Evolutionary conservation across 345 rosid genomes (phyloP).

Genomic region (Ceriops decandra): DNA sequence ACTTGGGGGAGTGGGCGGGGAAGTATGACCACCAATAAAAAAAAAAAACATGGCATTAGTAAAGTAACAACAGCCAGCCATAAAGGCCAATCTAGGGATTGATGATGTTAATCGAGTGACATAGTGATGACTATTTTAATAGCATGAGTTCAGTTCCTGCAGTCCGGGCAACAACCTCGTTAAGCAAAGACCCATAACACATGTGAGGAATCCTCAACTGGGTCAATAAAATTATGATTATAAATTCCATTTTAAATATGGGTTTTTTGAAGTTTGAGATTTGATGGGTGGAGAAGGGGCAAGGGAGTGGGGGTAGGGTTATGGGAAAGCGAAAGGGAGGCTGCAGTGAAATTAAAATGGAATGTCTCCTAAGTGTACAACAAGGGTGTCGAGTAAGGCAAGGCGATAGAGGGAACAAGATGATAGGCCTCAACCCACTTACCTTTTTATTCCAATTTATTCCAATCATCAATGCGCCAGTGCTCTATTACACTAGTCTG

Average conservation of each 20-base stretch:
- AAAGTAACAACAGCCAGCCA: not conserved
- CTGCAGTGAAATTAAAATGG: constrained; percentile 16
- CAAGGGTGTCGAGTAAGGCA: constrained; percentile 13
- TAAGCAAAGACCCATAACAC: not conserved
- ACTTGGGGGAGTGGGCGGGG: constrained; percentile 40
- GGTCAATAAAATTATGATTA: constrained; percentile 7
- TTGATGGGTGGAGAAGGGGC: constrained; percentile 20
- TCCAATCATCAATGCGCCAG: not conserved
- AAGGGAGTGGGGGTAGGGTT: not conserved
- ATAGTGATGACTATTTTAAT: constrained; percentile 7
- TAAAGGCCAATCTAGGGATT: constrained; percentile 37
- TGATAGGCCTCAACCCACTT: not conserved
- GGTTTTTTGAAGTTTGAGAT: not conserved
- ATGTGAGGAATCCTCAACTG: not conserved
- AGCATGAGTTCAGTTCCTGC: constrained; percentile 27
- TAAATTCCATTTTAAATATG: not conserved
- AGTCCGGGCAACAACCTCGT: constrained; percentile 25
- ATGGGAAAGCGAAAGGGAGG: constrained; percentile 32
- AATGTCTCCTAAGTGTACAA: not conserved
- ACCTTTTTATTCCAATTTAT: constrained; percentile 26
- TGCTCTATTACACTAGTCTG: not conserved
- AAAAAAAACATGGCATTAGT: too few relatives aligned
- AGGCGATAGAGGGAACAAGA: constrained; percentile 46
- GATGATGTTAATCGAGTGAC: constrained; percentile 11
- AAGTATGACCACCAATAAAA: not conserved